Percentiles rank a stretch among this genome's conserved stretches.
Evolutionary conservation across 805 yeast species (phyloP).

Genomic region (Ascoidea tarda): DNA sequence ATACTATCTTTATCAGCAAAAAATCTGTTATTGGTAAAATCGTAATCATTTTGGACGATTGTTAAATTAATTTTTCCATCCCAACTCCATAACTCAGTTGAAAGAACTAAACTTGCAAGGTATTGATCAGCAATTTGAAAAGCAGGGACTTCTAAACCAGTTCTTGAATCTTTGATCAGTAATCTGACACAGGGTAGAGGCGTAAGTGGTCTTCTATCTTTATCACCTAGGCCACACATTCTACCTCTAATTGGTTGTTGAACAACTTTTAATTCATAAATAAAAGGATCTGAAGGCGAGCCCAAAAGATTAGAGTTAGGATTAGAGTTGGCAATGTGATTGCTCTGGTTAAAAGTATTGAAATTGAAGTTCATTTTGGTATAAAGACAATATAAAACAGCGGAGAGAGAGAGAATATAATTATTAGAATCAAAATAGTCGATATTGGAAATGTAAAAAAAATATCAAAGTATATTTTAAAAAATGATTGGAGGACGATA

Average conservation of each 20-base stretch:
- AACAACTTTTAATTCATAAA: conserved; percentile 15
- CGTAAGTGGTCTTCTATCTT: conserved; percentile 19
- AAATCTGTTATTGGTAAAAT: background rate
- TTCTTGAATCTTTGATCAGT: conserved; percentile 9
- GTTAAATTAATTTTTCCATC: conserved; percentile 16
- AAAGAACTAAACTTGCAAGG: conserved; percentile 15
- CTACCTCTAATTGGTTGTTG: conserved; percentile 31
- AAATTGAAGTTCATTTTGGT: too few species aligned
- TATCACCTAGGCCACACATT: conserved; percentile 34
- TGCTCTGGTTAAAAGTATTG: too few species aligned
- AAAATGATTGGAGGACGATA: too few species aligned
- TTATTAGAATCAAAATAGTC: too few species aligned
- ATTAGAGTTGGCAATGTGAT: too few species aligned
- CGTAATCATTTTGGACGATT: conserved; percentile 3
- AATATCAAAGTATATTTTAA: too few species aligned
- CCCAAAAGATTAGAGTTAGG: too few species aligned
- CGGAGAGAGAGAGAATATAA: too few species aligned
- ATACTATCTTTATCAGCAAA: too few species aligned
- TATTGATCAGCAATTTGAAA: background rate
- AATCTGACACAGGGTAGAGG: conserved; percentile 20
- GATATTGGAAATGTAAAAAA: too few species aligned
- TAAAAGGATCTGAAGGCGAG: background rate
- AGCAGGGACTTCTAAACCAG: background rate
- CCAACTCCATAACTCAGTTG: conserved; percentile 25
- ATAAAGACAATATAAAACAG: too few species aligned